Evolutionary conservation across 768 basidiomycete species (phyloP), one percentile per base, ranked within the genome.

Genomic region (Fomitopsis pulvina): DNA sequence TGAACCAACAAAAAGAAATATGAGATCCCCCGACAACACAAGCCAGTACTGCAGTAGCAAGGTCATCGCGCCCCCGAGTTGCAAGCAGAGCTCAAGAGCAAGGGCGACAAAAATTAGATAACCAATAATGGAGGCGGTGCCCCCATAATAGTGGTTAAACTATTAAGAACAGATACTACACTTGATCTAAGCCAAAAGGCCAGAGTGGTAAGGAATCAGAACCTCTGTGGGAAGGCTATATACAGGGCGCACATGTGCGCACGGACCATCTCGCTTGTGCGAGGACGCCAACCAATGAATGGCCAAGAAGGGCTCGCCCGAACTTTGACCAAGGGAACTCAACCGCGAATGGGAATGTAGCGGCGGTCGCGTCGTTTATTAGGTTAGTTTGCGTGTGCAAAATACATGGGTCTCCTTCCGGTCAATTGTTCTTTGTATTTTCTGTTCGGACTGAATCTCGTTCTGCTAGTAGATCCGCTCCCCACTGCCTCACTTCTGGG

Each of bases 161-260:
- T 80, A 72, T 73, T 72, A 78, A 80, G 77, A 80, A 80, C 78
- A 80, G 79, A 80, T 81, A 80, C 80, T 81, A 80, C 80, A 80
- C 80, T 80, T 81, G 79, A 80, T 81, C 79, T 80, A 79, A 80
- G 78, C 79, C 79, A 79, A 77, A 75, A 77, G 77, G 77, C 77
- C 76, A 72, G 71, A 72, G 71, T 72, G 71, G 71, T 72, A 60
- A 66, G 60, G 62, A 62, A 32, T 46, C 52, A 27, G 11, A 11
- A 34, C 26, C 11, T 43, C 30, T 22, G 40, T 14, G 27, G 4
- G 12, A 20, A n/a, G 20, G n/a, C 16, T 44, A 12, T 50, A 43
- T 50, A 50, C 21, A 11, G 16, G 24, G 41, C 25, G 9, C 20
- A 3, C 9, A 27, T 32, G 49, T 7, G 29, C 49, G 49, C 49